Percentiles rank a stretch among this genome's conserved stretches.
Conservation (phyloP, 2,329 filamentous ascomycete genomes). For the Fusarium staphyleae region DNA sequence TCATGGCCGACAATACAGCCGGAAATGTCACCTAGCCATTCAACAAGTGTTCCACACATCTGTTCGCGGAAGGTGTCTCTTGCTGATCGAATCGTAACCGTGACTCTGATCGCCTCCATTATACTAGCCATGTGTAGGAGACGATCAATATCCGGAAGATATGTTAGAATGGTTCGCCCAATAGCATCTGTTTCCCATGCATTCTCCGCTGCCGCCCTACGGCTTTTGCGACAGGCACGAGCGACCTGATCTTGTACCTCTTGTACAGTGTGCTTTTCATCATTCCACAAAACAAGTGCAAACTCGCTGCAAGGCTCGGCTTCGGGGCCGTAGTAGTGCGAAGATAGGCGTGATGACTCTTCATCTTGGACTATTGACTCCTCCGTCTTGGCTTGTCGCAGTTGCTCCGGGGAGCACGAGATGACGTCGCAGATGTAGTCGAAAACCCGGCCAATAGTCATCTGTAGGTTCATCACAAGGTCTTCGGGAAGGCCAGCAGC, state of each 20-base stretch:
- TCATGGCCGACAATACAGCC: conserved; percentile 87
- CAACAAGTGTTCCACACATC: conserved; percentile 97
- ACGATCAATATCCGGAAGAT: conserved; percentile 72
- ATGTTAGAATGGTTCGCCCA: conserved; percentile 84
- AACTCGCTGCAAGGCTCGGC: conserved; percentile 65
- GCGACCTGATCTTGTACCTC: conserved; percentile 92
- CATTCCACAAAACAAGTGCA: conserved; percentile 92
- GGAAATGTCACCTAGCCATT: conserved; percentile 93
- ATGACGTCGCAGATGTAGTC: conserved; percentile 99
- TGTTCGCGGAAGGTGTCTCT: conserved; percentile 96
- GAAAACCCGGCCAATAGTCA: conserved; percentile 83
- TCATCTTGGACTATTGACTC: conserved; percentile 86
- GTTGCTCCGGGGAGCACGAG: conserved; percentile 95
- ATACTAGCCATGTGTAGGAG: conserved; percentile 82
- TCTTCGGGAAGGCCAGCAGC: conserved; percentile 73
- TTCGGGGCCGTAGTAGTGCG: conserved; percentile 71
- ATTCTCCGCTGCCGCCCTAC: conserved; percentile 72
- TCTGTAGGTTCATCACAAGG: conserved; percentile 77
- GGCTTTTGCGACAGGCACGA: conserved; percentile 79
- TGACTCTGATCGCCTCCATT: conserved; percentile 95
- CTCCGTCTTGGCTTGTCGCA: conserved; percentile 83
- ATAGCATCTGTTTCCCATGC: conserved; percentile 90
- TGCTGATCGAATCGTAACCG: conserved; percentile 90
- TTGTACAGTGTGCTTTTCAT: conserved; percentile 95
- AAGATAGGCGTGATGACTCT: conserved; percentile 75